Evolutionary conservation across 2,329 filamentous ascomycete species (phyloP).

Genomic region (Penicillium sp.): DNA sequence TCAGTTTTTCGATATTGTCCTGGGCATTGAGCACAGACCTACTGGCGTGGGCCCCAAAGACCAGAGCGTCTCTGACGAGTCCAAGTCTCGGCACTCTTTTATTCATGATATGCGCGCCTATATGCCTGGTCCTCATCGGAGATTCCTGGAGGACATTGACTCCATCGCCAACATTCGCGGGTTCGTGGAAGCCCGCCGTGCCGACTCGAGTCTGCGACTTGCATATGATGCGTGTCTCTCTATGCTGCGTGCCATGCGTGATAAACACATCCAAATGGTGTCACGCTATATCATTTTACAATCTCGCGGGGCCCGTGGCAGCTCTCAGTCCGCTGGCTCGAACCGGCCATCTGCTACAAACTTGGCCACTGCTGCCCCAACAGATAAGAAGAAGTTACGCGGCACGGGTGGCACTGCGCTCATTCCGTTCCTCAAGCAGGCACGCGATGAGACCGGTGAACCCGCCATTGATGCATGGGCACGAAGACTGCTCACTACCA

Average conservation of each 20-base stretch:
- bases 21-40: constrained; percentile 84
- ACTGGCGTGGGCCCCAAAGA: constrained; percentile 62
- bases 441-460: constrained; percentile 90
- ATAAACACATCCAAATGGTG: constrained; percentile 95
- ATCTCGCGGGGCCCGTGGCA: constrained; percentile 66
- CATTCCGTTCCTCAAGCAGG: constrained; percentile 95
- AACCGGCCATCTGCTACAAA: constrained; percentile 48
- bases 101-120: constrained; percentile 95
- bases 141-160: constrained; percentile 77
- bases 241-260: constrained; percentile 71
- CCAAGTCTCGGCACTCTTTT: constrained; percentile 70
- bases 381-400: constrained; percentile 59
- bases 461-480: constrained; percentile 72
- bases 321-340: constrained; percentile 57
- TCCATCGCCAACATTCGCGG: constrained; percentile 79
- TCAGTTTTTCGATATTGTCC: constrained; percentile 91
- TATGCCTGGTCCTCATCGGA: constrained; percentile 89
- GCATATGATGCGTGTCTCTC: constrained; percentile 89
- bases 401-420: constrained; percentile 91
- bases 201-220: constrained; percentile 63
- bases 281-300: constrained; percentile 92
- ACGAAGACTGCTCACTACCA: constrained; percentile 53
- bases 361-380: constrained; percentile 46
- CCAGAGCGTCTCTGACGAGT: constrained; percentile 41
- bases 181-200: constrained; percentile 63